phyloP scores from a whole-genome alignment of 495 filamentous ascomycete genomes.

The Penicillium samsonianum region DNA sequence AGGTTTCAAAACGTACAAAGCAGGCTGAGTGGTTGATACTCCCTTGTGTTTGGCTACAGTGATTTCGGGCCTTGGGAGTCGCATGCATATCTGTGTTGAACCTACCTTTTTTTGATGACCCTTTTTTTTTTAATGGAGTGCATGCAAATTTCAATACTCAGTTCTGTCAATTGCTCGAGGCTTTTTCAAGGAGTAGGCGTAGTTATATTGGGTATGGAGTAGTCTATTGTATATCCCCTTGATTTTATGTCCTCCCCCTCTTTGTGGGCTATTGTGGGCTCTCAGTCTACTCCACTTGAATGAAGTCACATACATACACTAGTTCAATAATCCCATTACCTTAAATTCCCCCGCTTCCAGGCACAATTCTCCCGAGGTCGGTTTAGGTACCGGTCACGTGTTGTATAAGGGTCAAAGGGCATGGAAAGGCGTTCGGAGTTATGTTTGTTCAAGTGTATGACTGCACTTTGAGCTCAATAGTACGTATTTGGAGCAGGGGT shows the following conservation, averaged over 20 bases:
- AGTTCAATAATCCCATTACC: background rate
- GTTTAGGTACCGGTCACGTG: background rate
- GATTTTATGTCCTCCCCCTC: background rate
- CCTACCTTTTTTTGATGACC: conserved; percentile 34
- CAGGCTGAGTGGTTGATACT: conserved; percentile 24
- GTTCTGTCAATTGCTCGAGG: conserved; percentile 14
- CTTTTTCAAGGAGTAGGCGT: background rate
- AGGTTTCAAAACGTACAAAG: conserved; percentile 25
- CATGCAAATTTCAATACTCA: conserved; percentile 33
- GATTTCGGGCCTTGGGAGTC: conserved; percentile 22
- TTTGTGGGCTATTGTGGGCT: background rate
- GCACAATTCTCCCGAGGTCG: no score
- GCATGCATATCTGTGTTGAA: conserved; percentile 31
- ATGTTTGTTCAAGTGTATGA: background rate
- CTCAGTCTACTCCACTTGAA: background rate
- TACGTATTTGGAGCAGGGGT: background rate
- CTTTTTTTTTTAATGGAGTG: conserved; percentile 39
- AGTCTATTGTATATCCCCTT: background rate
- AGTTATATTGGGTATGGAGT: background rate
- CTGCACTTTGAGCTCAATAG: background rate
- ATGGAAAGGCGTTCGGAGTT: background rate
- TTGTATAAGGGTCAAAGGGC: background rate
- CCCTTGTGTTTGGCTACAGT: conserved; percentile 23
- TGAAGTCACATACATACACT: background rate
- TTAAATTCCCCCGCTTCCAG: conserved; percentile 5